These are phyloP conservation scores for Hypoxylon subgilvum DNA, from an alignment of 495 filamentous ascomycete species.

Conservation along the genomic window DNA sequence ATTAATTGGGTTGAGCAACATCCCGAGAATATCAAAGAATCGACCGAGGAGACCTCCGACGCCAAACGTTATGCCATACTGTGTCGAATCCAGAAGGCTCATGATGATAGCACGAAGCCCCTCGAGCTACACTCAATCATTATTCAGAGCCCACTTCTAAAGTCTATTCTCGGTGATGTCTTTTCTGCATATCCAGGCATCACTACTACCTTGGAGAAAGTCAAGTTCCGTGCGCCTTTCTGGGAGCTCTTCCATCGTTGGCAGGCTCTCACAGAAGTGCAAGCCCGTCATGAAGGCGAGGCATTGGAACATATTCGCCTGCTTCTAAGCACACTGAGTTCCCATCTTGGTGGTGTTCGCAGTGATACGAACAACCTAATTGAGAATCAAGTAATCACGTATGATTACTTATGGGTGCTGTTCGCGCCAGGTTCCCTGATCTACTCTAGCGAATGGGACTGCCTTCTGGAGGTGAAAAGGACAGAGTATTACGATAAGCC, in stretches of 20 bases:
- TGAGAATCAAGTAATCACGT: slow-evolving; percentile 64
- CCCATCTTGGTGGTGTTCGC: too few species aligned
- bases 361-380: slow-evolving; percentile 65
- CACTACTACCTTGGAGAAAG: slow-evolving; percentile 62
- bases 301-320: too few species aligned
- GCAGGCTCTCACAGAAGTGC: slow-evolving; percentile 58
- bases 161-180: slow-evolving; percentile 60
- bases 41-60: slow-evolving; percentile 18
- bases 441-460: too few species aligned
- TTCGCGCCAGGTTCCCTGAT: slow-evolving; percentile 49
- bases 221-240: slow-evolving; percentile 67
- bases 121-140: slow-evolving; percentile 52
- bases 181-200: slow-evolving; percentile 69
- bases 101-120: slow-evolving; percentile 13
- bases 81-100: slow-evolving; percentile 16
- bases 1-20: slow-evolving; percentile 42
- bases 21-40: slow-evolving; percentile 25
- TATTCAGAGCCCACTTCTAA: slow-evolving; percentile 68
- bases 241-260: slow-evolving; percentile 72
- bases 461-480: too few species aligned
- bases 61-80: slow-evolving; percentile 20
- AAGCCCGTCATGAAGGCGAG: slow-evolving; percentile 56
- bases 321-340: too few species aligned
- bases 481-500: too few species aligned
- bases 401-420: slow-evolving; percentile 57